phyloP scores from a whole-genome alignment of 139 green algal species.

The Chlorella sorokiniana region DNA sequence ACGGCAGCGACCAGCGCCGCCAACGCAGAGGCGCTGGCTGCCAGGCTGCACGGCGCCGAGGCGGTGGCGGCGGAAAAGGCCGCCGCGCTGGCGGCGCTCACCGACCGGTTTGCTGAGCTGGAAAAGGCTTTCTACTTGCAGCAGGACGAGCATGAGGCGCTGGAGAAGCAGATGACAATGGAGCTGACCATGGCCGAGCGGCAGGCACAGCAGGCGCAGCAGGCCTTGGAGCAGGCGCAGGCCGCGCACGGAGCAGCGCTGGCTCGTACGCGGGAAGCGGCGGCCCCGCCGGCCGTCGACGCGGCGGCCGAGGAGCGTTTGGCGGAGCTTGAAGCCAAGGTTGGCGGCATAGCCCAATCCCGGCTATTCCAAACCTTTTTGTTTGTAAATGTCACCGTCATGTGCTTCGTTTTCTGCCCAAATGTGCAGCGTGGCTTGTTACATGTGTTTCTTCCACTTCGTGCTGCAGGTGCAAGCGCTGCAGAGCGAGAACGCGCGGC shows the following conservation, averaged over 20 bases:
- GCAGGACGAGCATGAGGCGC: conserved; percentile 8
- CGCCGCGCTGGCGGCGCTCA: not conserved
- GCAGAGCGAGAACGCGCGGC: not conserved
- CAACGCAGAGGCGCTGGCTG: not conserved
- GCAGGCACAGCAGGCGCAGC: conserved; percentile 3
- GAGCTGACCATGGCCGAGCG: conserved; percentile 30
- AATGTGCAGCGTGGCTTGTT: not conserved
- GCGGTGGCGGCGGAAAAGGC: not conserved
- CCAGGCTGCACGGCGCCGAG: not conserved
- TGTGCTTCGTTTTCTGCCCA: no score
- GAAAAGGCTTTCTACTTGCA: not conserved
- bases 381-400: no score
- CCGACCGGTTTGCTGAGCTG: conserved; percentile 1
- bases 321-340: not conserved
- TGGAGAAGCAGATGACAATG: conserved; percentile 29
- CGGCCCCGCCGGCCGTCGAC: not conserved
- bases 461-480: conserved; percentile 21
- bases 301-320: not conserved
- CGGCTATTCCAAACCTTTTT: no score
- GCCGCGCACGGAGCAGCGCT: not conserved
- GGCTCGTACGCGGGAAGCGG: not conserved
- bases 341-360: no score
- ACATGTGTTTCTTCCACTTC: not conserved
- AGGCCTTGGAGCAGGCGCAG: not conserved
- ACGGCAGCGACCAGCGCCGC: not conserved